phyloP scores from a whole-genome alignment of 1,284 basidiomycete genomes.

The Vanrija pseudolonga region DNA sequence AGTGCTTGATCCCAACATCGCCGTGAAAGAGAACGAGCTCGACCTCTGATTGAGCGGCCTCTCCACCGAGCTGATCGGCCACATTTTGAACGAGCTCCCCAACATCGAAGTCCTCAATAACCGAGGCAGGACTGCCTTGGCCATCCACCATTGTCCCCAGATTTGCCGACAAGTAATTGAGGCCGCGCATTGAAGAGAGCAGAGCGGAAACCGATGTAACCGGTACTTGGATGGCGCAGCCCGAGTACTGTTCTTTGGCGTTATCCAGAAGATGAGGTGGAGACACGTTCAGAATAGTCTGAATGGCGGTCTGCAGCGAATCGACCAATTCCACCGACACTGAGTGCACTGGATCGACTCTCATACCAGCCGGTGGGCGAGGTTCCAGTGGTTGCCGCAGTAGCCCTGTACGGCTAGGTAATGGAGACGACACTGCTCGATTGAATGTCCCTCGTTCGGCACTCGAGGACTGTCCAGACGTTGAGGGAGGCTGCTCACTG shows the following conservation, averaged over 20 bases:
- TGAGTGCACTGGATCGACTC: constrained; percentile 17
- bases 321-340: constrained; percentile 71
- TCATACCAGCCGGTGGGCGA: neutral
- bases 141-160: constrained; percentile 44
- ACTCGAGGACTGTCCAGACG: neutral
- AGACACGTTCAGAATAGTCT: constrained; percentile 80
- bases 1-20: constrained; percentile 76
- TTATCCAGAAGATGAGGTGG: constrained; percentile 84
- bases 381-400: neutral
- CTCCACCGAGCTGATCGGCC: constrained; percentile 77
- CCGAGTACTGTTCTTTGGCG: constrained; percentile 84
- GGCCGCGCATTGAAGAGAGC: constrained; percentile 80
- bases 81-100: constrained; percentile 69
- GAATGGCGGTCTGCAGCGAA: constrained; percentile 78
- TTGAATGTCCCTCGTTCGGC: no score
- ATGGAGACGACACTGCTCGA: neutral
- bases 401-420: neutral
- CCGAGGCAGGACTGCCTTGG: neutral
- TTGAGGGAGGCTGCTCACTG: no score
- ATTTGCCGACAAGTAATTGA: constrained; percentile 84
- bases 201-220: constrained; percentile 81
- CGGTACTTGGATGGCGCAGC: constrained; percentile 76
- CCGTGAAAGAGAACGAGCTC: constrained; percentile 85
- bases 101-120: constrained; percentile 56
- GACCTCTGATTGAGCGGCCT: constrained; percentile 74